phyloP scores from a whole-genome alignment of 2,329 filamentous ascomycete genomes.

The Pseudocercospora macadamiae region DNA sequence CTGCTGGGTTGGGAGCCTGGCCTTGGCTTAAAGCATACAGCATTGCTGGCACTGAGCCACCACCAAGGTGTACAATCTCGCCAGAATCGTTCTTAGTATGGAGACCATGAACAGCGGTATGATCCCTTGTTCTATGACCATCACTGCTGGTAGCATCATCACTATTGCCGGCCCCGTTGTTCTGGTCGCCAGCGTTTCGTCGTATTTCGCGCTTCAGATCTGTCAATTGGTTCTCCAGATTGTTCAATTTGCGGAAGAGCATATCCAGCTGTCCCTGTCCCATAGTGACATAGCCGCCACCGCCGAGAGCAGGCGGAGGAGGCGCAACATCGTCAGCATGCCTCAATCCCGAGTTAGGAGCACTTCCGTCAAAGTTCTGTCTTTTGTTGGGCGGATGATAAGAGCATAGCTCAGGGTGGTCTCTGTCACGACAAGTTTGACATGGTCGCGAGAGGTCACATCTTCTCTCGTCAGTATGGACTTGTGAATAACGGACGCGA shows the following conservation, averaged over 20 bases:
- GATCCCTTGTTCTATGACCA: constrained; percentile 30
- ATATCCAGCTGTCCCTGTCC: constrained; percentile 50
- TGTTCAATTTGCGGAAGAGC: constrained; percentile 52
- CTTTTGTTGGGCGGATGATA: constrained; percentile 44
- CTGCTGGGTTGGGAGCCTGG: constrained; percentile 37
- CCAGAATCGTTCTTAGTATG: constrained; percentile 59
- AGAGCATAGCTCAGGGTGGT: constrained; percentile 55
- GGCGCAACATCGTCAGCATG: constrained; percentile 25
- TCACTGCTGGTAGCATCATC: constrained; percentile 22
- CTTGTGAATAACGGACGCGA: not conserved
- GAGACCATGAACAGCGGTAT: constrained; percentile 57
- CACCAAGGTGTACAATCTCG: constrained; percentile 64
- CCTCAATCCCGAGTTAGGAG: constrained; percentile 17
- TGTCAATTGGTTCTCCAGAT: constrained; percentile 50
- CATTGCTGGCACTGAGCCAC: constrained; percentile 64
- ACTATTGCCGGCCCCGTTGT: constrained; percentile 22
- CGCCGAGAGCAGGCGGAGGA: constrained; percentile 7
- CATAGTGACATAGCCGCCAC: constrained; percentile 34
- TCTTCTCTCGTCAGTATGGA: constrained; percentile 32
- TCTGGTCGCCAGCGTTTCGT: constrained; percentile 22
- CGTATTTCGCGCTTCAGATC: constrained; percentile 44
- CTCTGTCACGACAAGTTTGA: constrained; percentile 54
- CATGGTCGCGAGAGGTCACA: constrained; percentile 53
- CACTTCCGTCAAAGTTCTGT: constrained; percentile 32
- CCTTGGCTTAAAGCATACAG: constrained; percentile 55